Evolutionary conservation across 305 asterid genomes (phyloP).

Genomic region (Solanum hybrid): DNA sequence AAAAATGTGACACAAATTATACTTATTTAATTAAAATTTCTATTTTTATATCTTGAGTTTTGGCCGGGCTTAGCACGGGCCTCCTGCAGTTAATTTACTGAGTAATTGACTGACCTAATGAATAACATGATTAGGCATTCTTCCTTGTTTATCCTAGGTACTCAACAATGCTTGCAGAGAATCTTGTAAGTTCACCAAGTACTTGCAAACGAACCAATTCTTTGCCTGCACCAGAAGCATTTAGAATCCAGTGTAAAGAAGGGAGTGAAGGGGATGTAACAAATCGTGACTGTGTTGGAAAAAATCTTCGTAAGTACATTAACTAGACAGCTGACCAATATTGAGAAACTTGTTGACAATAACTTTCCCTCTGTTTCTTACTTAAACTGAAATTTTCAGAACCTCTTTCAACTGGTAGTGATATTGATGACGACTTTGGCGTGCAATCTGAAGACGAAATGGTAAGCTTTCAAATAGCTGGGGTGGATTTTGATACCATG

Average conservation of each 20-base stretch:
- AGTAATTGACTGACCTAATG: not conserved
- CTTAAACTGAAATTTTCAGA: slow-evolving; percentile 43
- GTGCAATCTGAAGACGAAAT: slow-evolving; percentile 59
- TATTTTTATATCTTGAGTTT: not conserved
- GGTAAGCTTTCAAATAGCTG: slow-evolving; percentile 37
- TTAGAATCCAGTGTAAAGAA: slow-evolving; percentile 24
- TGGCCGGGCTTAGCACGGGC: not conserved
- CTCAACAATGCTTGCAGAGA: slow-evolving; percentile 98
- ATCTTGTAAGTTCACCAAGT: slow-evolving; percentile 65
- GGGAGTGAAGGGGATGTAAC: slow-evolving; percentile 29
- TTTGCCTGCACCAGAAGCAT: slow-evolving; percentile 32
- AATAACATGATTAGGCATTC: not conserved
- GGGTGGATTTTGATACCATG: slow-evolving; percentile 2
- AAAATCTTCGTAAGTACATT: slow-evolving; percentile 44
- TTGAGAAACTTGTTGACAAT: not conserved
- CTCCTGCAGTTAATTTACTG: not conserved
- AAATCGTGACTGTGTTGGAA: slow-evolving; percentile 23
- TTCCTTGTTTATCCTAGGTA: slow-evolving; percentile 42
- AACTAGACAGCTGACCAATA: not conserved
- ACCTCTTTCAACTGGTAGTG: slow-evolving; percentile 57
- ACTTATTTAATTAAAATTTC: not conserved
- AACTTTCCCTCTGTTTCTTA: slow-evolving; percentile 11
- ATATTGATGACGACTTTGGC: slow-evolving; percentile 69
- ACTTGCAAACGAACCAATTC: slow-evolving; percentile 31
- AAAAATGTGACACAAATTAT: not conserved